Conservation (phyloP, 1,284 basidiomycete genomes). For the Grifola frondosa region DNA sequence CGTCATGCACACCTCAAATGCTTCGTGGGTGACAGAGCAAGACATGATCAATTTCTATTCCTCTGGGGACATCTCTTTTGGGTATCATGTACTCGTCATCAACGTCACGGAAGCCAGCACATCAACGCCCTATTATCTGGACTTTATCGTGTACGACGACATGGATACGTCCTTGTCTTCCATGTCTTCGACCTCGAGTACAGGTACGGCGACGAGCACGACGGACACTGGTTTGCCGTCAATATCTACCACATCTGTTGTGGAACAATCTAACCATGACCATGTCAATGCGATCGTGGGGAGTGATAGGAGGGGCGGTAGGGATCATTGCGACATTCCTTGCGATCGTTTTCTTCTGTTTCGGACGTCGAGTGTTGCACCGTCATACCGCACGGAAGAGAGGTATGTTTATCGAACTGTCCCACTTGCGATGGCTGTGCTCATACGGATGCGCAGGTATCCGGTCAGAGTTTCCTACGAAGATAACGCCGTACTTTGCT, state of each 20-base stretch:
- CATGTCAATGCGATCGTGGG: slow-evolving; percentile 13
- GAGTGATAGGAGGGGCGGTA: slow-evolving; percentile 7
- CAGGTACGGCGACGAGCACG: not conserved
- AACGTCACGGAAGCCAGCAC: slow-evolving; percentile 8
- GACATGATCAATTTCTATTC: slow-evolving; percentile 10
- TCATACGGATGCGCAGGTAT: slow-evolving; percentile 5
- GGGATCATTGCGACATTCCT: slow-evolving; percentile 6
- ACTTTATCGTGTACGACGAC: slow-evolving; percentile 10
- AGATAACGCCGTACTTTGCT: slow-evolving; percentile 3
- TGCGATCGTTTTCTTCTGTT: slow-evolving; percentile 9
- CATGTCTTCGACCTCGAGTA: no score
- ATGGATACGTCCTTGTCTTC: slow-evolving; percentile 1
- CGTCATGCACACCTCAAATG: slow-evolving; percentile 5
- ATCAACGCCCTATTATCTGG: slow-evolving; percentile 10
- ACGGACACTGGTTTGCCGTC: no score
- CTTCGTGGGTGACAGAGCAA: slow-evolving; percentile 1
- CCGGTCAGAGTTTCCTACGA: slow-evolving; percentile 12
- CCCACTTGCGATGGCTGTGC: not conserved
- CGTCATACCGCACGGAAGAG: no score
- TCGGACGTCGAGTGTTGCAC: slow-evolving; percentile 10
- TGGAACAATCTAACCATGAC: slow-evolving; percentile 6
- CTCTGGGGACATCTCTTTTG: slow-evolving; percentile 8
- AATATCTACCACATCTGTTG: not conserved
- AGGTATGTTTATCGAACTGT: slow-evolving; percentile 2
- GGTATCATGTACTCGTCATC: slow-evolving; percentile 6